phyloP scores from a whole-genome alignment of 106 monocot species.

The Phalaenopsis aphrodite region DNA sequence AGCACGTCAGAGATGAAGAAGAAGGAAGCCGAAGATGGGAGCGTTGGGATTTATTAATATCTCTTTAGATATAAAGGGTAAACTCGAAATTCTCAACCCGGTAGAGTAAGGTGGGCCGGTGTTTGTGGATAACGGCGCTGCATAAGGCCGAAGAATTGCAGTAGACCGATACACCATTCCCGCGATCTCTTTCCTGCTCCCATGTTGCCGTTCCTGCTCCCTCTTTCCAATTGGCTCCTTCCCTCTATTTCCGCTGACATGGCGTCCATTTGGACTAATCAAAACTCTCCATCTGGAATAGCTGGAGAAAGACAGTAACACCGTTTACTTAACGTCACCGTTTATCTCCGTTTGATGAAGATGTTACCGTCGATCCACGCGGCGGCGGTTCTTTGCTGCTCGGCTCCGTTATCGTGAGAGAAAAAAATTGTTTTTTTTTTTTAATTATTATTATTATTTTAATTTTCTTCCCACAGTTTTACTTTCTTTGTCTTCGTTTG shows the following conservation, averaged over 20 bases:
- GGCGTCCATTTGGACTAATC: background rate
- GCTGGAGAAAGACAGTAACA: background rate
- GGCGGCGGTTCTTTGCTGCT: background rate
- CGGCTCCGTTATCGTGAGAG: background rate
- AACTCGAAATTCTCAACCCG: background rate
- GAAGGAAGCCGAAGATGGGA: background rate
- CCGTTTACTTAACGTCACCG: too few relatives aligned
- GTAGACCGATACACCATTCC: background rate
- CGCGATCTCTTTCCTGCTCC: background rate
- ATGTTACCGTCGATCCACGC: background rate
- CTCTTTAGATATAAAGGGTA: background rate
- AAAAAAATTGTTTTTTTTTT: too few relatives aligned
- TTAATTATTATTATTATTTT: too few relatives aligned
- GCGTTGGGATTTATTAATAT: slow-evolving; percentile 3
- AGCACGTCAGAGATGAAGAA: background rate
- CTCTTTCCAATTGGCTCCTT: background rate
- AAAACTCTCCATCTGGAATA: background rate
- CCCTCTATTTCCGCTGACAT: background rate
- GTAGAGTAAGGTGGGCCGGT: background rate
- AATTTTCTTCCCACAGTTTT: background rate
- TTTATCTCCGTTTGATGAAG: too few relatives aligned
- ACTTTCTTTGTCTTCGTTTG: background rate
- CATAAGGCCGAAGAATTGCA: background rate
- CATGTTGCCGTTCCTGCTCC: background rate
- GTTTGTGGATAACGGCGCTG: background rate